Evolutionary conservation across 2,329 filamentous ascomycete genomes (phyloP).

Genomic region (Colletotrichum tofieldiae): DNA sequence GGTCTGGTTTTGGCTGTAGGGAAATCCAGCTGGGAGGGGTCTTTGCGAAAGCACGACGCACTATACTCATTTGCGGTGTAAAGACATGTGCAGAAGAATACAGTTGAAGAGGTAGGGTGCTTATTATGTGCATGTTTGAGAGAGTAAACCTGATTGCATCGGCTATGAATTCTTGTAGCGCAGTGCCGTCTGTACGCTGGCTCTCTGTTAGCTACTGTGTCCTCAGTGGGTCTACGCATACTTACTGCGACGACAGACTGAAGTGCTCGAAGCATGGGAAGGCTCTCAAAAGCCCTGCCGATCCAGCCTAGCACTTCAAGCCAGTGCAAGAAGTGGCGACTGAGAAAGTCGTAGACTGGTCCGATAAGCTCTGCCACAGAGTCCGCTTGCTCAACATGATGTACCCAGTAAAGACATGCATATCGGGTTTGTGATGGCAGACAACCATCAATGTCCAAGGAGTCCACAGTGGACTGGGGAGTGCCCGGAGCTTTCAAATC

Average conservation of each 20-base stretch:
- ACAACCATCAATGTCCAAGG: background rate
- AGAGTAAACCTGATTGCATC: background rate
- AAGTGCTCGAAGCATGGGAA: background rate
- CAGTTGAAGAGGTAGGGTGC: background rate
- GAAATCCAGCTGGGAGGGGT: background rate
- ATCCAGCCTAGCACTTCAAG: constrained; percentile 57
- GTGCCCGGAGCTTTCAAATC: background rate
- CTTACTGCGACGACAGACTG: background rate
- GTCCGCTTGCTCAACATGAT: background rate
- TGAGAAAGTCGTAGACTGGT: constrained; percentile 54
- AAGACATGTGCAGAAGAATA: background rate
- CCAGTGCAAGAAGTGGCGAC: constrained; percentile 58
- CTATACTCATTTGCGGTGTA: background rate
- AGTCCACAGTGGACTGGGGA: background rate
- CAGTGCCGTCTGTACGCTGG: background rate
- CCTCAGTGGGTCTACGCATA: background rate
- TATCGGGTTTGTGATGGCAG: background rate
- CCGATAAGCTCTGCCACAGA: constrained; percentile 9
- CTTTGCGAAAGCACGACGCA: background rate
- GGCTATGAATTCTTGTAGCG: background rate
- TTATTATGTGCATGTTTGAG: background rate
- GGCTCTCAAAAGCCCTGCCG: constrained; percentile 41
- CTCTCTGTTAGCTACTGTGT: background rate
- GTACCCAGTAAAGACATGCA: background rate
- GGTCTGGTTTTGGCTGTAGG: background rate